Conservation (phyloP, 768 basidiomycete genomes). For the Sistotremastrum suecicum region DNA sequence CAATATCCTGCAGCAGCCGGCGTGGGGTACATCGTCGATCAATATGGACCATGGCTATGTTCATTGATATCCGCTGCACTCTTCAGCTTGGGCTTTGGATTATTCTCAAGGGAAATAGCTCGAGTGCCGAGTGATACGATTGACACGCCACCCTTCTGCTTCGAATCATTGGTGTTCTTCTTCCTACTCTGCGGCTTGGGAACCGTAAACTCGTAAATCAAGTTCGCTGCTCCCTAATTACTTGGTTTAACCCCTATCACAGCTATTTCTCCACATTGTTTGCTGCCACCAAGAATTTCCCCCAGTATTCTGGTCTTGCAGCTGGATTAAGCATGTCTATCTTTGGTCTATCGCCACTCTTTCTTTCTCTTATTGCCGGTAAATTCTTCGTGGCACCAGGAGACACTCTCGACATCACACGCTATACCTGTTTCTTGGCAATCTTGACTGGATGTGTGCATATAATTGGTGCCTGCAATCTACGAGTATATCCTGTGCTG, state of each 20-base stretch:
- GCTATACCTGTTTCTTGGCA: conserved; percentile 45
- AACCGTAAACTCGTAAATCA: conserved; percentile 56
- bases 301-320: conserved; percentile 47
- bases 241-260: conserved; percentile 12
- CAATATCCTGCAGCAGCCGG: conserved; percentile 67
- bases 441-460: conserved; percentile 38
- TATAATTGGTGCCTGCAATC: conserved; percentile 29
- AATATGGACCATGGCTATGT: conserved; percentile 50
- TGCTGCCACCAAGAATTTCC: conserved; percentile 59
- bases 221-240: background rate
- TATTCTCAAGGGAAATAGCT: conserved; percentile 47
- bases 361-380: conserved; percentile 53
- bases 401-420: conserved; percentile 29
- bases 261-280: conserved; percentile 66
- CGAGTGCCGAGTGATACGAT: conserved; percentile 25
- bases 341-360: conserved; percentile 72
- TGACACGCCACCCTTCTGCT: conserved; percentile 27
- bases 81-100: conserved; percentile 45
- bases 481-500: conserved; percentile 22
- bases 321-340: conserved; percentile 55
- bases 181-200: conserved; percentile 56
- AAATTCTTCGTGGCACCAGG: conserved; percentile 38
- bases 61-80: conserved; percentile 47
- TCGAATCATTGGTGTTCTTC: conserved; percentile 36
- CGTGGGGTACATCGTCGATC: conserved; percentile 56